Percentiles rank a stretch among this genome's conserved stretches.
These are phyloP conservation scores for Pseudogymnoascus sp. DNA, from an alignment of 2,329 filamentous ascomycete species.

Conservation along the genomic window DNA sequence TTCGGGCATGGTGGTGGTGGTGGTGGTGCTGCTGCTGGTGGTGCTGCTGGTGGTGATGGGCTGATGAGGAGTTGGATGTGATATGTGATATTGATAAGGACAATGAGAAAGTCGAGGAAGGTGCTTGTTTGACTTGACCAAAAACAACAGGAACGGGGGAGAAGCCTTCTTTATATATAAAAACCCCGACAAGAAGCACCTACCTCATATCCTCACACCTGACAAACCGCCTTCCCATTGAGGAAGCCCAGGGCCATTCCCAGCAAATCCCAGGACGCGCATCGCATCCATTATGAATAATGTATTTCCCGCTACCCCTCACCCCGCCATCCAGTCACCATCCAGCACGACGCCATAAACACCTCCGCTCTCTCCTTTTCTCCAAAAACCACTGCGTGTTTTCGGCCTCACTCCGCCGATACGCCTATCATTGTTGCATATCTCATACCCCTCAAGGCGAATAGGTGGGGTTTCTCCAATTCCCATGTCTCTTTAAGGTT, in stretches of 20 bases:
- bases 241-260: background rate
- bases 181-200: background rate
- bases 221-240: background rate
- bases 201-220: background rate
- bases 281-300: background rate
- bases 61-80: background rate
- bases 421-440: background rate
- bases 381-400: background rate
- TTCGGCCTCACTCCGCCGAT: background rate
- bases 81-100: background rate
- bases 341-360: background rate
- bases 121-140: background rate
- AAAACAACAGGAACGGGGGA: background rate
- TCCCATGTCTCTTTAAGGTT: constrained; percentile 1
- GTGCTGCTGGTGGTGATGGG: background rate
- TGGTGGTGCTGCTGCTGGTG: too few relatives aligned
- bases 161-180: background rate
- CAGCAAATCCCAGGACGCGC: background rate
- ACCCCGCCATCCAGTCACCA: background rate
- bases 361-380: background rate
- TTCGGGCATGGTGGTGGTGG: background rate
- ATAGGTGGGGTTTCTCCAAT: background rate
- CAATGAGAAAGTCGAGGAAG: background rate
- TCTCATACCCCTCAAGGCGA: background rate
- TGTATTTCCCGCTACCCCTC: background rate